Base-by-base conservation (phyloP, 2,329 filamentous ascomycete species). In the Cordyceps tenuipes region DNA sequence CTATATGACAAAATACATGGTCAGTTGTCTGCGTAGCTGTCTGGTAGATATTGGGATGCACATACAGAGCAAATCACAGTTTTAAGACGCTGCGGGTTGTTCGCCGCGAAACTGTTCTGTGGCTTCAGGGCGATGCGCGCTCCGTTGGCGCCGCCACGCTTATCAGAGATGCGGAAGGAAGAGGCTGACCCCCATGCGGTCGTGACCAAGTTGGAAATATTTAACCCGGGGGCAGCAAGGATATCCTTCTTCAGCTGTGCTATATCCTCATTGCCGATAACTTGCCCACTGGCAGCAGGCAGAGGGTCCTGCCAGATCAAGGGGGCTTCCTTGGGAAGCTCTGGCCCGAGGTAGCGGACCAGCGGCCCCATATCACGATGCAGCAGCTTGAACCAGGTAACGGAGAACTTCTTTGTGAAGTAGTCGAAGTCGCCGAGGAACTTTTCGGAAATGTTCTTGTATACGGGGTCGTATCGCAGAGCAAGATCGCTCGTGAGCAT, bases 331-430 rank as follows among this genome's bases (percentile, higher is more conserved):
- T 79, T 76, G 50, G 89, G 88, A n/a, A 90, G 77, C 72, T 92
- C 89, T 1, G 89, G 88, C 29, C 89, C 89, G 50, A 91, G 68
- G 78, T 88, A 91, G 69, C 87, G 87, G 23, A 79, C 71, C 59
- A 83, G 77, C 43, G 89, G 89, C 13, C 89, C 89, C 76, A 92
- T 82, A 71, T 91, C 89, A 75, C 89, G 88, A 77, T 92, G 89
- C 31, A 89, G 79, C 47, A 92, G 82, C 82, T 92, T 92, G 83
- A 90, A 92, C 89, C 89, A 92, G 15, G 89, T 89, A 56, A 83
- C 82, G 19, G 82, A 78, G 68, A 91, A 92, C 9, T 82, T 85
- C 62, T 90, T 83, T 57, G 79, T 80, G 44, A 91, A 80, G 76
- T 89, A 75, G 50, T 88, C 80, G 2, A 86, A 86, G 74, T 91